Base-by-base conservation (phyloP, 176 grass and related monocot species). In the Oryza officinalis region DNA sequence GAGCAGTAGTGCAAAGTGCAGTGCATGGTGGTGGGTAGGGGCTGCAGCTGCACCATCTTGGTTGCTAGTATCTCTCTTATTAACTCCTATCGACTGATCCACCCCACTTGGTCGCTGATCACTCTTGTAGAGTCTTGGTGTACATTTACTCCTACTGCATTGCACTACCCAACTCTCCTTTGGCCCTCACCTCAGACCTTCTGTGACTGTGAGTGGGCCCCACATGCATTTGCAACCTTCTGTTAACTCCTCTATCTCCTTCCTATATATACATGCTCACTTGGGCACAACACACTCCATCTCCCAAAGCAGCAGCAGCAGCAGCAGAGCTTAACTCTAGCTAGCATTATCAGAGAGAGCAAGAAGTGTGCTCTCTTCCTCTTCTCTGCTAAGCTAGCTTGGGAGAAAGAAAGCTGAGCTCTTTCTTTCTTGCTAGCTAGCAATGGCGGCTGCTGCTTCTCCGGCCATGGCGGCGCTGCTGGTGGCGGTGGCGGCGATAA, bases 381-480 rank as follows among this genome's bases (percentile, higher is more conserved):
- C 40, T 8, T 1, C 65, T 70, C n/a, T 50, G 40, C 10, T 41
- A 10, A 10, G 40, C 44, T 9, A 50, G 46, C 30, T 13, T 18
- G 7, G 17, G 52, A 57, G 14, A 15, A 38, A 38, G 35, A 38
- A 57, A 15, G 20, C 20, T 9, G 52, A 57, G 52, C 66, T 27
- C 47, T 20, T 3, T 18, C 43, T 68, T 70, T 13, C 31, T 37
- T 40, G 78, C 65, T 52, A 52, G 50, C 52, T 45, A 81, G 28
- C 54, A 72, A 85, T 86, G 83, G 77, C 77, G 1, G 40, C 77
- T 2, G 41, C 28, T 2, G 38, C 27, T 6, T 5, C 75, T 20
- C 68, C 77, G 77, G 82, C 71, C 63, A 8, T 54, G 54, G 71
- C 75, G 65, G 9, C 63, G 59, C 12, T 86, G 79, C 9, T 89